These are phyloP conservation scores for Taiwanofungus camphoratus DNA, from an alignment of 1,284 basidiomycete species.

Conservation along the genomic window DNA sequence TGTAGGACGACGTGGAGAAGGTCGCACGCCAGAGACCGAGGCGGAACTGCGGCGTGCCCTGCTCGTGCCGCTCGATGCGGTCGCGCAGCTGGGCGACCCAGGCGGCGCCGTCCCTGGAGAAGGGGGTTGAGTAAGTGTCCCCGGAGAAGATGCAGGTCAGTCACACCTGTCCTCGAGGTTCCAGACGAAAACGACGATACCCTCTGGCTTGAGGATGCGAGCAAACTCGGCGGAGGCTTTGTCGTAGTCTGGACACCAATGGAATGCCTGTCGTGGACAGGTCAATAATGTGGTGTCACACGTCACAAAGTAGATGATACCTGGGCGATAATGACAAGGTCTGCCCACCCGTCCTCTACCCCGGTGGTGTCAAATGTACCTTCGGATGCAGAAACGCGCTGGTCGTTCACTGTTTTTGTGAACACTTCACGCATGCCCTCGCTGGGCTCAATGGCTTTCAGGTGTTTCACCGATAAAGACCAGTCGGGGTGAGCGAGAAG, in stretches of 20 bases:
- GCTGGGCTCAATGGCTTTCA: slow-evolving; percentile 70
- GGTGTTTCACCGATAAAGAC: slow-evolving; percentile 39
- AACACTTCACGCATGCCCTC: slow-evolving; percentile 67
- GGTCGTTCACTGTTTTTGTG: slow-evolving; percentile 42
- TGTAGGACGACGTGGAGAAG: slow-evolving; percentile 54
- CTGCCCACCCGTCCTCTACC: slow-evolving; percentile 62
- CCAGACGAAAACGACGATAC: slow-evolving; percentile 67
- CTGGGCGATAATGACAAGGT: slow-evolving; percentile 70
- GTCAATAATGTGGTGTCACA: no score
- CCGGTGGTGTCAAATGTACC: slow-evolving; percentile 63
- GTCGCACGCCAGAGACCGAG: slow-evolving; percentile 60
- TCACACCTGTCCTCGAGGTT: slow-evolving; percentile 70
- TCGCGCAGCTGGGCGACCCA: slow-evolving; percentile 72
- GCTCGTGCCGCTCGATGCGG: slow-evolving; percentile 58
- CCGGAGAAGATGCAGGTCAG: background rate
- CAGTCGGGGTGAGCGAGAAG: slow-evolving; percentile 58
- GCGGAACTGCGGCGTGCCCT: slow-evolving; percentile 68
- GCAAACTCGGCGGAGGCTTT: slow-evolving; percentile 61
- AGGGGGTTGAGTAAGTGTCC: background rate
- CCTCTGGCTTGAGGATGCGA: slow-evolving; percentile 64
- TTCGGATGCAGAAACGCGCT: slow-evolving; percentile 43
- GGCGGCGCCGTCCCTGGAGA: slow-evolving; percentile 43
- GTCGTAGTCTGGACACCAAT: slow-evolving; percentile 75
- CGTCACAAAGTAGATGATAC: slow-evolving; percentile 29
- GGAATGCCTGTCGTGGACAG: slow-evolving; percentile 77